phyloP scores from a whole-genome alignment of 2,329 filamentous ascomycete species.

The Remersonia thermophila region DNA sequence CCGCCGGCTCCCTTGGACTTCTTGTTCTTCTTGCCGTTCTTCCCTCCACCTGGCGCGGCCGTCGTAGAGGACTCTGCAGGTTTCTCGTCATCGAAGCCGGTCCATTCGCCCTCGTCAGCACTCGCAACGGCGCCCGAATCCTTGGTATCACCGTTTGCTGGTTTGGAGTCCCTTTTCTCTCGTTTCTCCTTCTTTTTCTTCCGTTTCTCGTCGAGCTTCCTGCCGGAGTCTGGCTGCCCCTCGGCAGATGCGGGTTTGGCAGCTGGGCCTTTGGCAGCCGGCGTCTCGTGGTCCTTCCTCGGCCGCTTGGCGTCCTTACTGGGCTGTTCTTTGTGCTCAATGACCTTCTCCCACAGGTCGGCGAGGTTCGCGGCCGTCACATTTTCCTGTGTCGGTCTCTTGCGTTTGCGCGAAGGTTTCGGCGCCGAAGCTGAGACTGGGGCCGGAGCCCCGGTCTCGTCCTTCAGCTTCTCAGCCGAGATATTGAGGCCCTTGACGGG shows the following conservation, averaged over 20 bases:
- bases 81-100: slow-evolving; percentile 15
- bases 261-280: no score
- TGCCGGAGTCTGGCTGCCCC: no score
- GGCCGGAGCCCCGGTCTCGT: slow-evolving; percentile 40
- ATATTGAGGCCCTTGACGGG: slow-evolving; percentile 88
- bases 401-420: slow-evolving; percentile 39
- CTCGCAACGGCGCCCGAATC: no score
- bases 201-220: slow-evolving; percentile 5
- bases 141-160: neutral
- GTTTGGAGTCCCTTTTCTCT: slow-evolving; percentile 16
- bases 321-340: slow-evolving; percentile 41
- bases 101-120: slow-evolving; percentile 15
- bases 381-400: slow-evolving; percentile 30
- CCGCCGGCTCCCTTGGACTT: slow-evolving; percentile 24
- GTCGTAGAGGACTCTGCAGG: slow-evolving; percentile 14
- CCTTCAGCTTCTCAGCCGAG: slow-evolving; percentile 56
- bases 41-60: slow-evolving; percentile 24
- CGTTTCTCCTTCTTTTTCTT: slow-evolving; percentile 22
- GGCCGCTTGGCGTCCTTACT: slow-evolving; percentile 10
- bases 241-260: no score
- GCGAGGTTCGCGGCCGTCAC: slow-evolving; percentile 61
- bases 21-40: slow-evolving; percentile 20
- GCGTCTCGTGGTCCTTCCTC: slow-evolving; percentile 12
- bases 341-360: slow-evolving; percentile 66
- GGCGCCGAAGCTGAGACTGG: slow-evolving; percentile 1